Conservation (phyloP, 1,139 yeast genomes). For the Casaregolazyma lundiana region DNA sequence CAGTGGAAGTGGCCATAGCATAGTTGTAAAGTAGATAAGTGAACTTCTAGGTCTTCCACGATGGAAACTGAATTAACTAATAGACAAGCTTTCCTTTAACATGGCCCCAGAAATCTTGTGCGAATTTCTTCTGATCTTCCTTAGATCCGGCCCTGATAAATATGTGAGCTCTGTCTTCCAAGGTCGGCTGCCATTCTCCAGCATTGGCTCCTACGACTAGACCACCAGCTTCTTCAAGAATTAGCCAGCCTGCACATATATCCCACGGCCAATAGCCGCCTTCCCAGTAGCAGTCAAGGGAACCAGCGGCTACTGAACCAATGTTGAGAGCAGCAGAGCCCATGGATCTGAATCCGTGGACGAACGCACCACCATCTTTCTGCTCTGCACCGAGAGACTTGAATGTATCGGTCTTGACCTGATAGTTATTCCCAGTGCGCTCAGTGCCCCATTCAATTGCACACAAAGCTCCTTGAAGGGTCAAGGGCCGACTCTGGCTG, state of each 20-base stretch:
- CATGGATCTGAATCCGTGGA: slow-evolving; percentile 53
- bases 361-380: slow-evolving; percentile 44
- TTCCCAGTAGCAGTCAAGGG: slow-evolving; percentile 57
- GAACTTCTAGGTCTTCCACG: not conserved
- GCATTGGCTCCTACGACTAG: slow-evolving; percentile 48
- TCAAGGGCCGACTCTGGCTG: slow-evolving; percentile 33
- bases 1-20: slow-evolving; percentile 60
- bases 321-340: slow-evolving; percentile 61
- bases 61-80: slow-evolving; percentile 5
- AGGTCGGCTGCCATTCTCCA: slow-evolving; percentile 43
- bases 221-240: slow-evolving; percentile 56
- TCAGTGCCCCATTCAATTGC: slow-evolving; percentile 60
- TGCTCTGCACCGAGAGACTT: slow-evolving; percentile 42
- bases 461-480: slow-evolving; percentile 48
- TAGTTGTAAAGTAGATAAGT: not conserved
- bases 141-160: slow-evolving; percentile 48
- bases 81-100: slow-evolving; percentile 42
- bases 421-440: slow-evolving; percentile 47
- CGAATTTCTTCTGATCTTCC: slow-evolving; percentile 41
- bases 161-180: slow-evolving; percentile 48
- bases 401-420: slow-evolving; percentile 45
- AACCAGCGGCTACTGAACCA: slow-evolving; percentile 52
- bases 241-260: slow-evolving; percentile 62
- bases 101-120: slow-evolving; percentile 46
- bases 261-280: slow-evolving; percentile 65